Percentiles rank a stretch among this genome's conserved stretches.
Evolutionary conservation across 2,329 filamentous ascomycete species (phyloP).

Genomic region (Aureobasidium sp.): DNA sequence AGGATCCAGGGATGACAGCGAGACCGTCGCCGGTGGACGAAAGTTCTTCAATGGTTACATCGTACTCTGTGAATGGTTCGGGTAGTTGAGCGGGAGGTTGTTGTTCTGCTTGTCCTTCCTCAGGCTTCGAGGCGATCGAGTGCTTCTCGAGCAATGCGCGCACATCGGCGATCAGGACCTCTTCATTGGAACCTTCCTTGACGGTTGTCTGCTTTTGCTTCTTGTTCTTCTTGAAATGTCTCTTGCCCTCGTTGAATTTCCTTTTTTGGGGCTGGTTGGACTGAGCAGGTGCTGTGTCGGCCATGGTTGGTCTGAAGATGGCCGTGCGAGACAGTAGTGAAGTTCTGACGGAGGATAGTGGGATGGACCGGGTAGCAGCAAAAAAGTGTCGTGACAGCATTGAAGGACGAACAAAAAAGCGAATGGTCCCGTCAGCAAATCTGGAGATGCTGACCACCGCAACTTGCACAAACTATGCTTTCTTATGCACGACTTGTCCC

Average conservation of each 20-base stretch:
- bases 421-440: constrained; percentile 12
- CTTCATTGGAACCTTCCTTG: constrained; percentile 41
- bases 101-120: constrained; percentile 14
- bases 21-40: constrained; percentile 91
- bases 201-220: constrained; percentile 36
- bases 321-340: not conserved
- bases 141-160: constrained; percentile 33
- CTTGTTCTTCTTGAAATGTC: constrained; percentile 38
- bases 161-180: constrained; percentile 40
- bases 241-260: constrained; percentile 29
- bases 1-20: constrained; percentile 58
- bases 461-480: not conserved
- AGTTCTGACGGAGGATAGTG: not conserved
- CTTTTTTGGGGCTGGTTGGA: constrained; percentile 23
- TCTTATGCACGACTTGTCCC: not conserved
- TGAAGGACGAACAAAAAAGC: not conserved
- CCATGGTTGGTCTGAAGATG: constrained; percentile 8
- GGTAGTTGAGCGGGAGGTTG: constrained; percentile 40
- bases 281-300: not conserved
- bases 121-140: constrained; percentile 18
- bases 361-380: not conserved
- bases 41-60: constrained; percentile 71
- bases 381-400: constrained; percentile 10
- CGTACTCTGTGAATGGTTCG: constrained; percentile 63
- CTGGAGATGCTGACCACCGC: not conserved